Conservation (phyloP, 2,329 filamentous ascomycete genomes). For the Coniochaeta hoffmannii region DNA sequence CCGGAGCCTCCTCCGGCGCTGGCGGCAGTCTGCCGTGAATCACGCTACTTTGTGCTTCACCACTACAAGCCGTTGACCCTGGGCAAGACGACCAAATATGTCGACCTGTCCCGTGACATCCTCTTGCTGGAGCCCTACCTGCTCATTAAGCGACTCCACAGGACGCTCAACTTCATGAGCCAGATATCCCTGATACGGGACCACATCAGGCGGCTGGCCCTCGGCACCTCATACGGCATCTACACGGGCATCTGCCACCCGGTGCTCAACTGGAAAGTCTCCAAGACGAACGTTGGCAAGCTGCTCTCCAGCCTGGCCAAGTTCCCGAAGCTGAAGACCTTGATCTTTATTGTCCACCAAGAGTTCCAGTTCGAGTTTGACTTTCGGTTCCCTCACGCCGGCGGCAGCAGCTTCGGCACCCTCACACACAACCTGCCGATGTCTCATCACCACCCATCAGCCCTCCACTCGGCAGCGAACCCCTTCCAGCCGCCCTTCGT, state of each 20-base stretch:
- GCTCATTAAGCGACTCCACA: constrained; percentile 37
- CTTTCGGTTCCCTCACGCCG: constrained; percentile 17
- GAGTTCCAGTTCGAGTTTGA: constrained; percentile 38
- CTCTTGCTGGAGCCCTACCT: constrained; percentile 40
- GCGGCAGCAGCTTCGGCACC: constrained; percentile 5
- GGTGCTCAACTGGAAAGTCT: constrained; percentile 34
- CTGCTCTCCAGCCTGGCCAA: constrained; percentile 32
- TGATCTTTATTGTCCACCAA: constrained; percentile 39
- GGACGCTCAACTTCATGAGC: constrained; percentile 36
- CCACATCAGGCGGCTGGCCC: constrained; percentile 30
- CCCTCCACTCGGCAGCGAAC: background rate
- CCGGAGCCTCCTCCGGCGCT: constrained; percentile 36
- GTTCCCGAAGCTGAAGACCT: constrained; percentile 30
- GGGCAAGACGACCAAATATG: constrained; percentile 36
- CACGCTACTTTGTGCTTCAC: constrained; percentile 32
- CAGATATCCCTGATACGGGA: constrained; percentile 36
- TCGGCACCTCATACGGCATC: constrained; percentile 39
- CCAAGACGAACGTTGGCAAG: constrained; percentile 34
- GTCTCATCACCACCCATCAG: background rate
- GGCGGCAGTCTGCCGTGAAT: constrained; percentile 35
- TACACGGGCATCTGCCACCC: constrained; percentile 38
- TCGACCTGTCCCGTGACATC: constrained; percentile 37
- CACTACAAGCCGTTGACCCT: constrained; percentile 36
- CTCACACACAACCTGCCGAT: background rate
- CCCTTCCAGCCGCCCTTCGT: background rate